Evolutionary conservation across 1,139 yeast genomes (phyloP).

Genomic region (Hyphopichia burtonii): DNA sequence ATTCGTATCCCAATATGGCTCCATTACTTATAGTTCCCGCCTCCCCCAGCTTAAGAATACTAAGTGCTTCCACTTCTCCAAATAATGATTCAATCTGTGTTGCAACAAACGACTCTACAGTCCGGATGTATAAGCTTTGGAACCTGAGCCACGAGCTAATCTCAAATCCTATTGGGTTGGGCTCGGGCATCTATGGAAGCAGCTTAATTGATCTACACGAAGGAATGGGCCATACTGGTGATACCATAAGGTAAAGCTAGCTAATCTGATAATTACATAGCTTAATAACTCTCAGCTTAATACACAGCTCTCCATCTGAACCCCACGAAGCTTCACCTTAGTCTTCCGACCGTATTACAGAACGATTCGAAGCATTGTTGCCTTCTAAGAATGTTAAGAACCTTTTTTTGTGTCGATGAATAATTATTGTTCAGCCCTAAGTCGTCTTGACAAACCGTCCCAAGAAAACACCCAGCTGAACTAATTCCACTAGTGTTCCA

Average conservation of each 20-base stretch:
- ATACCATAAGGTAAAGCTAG: slow-evolving; percentile 16
- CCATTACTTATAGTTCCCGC: slow-evolving; percentile 53
- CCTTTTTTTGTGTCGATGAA: not conserved
- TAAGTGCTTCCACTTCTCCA: slow-evolving; percentile 68
- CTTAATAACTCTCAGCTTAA: too few relatives aligned
- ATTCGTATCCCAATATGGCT: slow-evolving; percentile 64
- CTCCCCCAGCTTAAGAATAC: slow-evolving; percentile 51
- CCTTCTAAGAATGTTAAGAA: too few relatives aligned
- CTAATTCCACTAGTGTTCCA: too few relatives aligned
- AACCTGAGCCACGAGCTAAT: slow-evolving; percentile 27
- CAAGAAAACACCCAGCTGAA: slow-evolving; percentile 1
- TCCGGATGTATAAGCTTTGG: slow-evolving; percentile 76
- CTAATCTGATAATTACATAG: too few relatives aligned
- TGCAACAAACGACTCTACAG: slow-evolving; percentile 74
- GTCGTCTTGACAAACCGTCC: not conserved
- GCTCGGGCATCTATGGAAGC: slow-evolving; percentile 50
- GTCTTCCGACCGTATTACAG: too few relatives aligned
- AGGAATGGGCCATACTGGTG: slow-evolving; percentile 37
- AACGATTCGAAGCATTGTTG: too few relatives aligned
- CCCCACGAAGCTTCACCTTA: too few relatives aligned
- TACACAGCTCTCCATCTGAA: not conserved
- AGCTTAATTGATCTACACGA: slow-evolving; percentile 57
- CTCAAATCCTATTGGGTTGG: not conserved
- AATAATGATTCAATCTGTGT: slow-evolving; percentile 61
- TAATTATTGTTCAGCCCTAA: not conserved